A percentile compares a stretch with the other conserved stretches of the same genome.
Conservation (phyloP, 2,329 filamentous ascomycete genomes). For the Ophiostoma angusticollis region DNA sequence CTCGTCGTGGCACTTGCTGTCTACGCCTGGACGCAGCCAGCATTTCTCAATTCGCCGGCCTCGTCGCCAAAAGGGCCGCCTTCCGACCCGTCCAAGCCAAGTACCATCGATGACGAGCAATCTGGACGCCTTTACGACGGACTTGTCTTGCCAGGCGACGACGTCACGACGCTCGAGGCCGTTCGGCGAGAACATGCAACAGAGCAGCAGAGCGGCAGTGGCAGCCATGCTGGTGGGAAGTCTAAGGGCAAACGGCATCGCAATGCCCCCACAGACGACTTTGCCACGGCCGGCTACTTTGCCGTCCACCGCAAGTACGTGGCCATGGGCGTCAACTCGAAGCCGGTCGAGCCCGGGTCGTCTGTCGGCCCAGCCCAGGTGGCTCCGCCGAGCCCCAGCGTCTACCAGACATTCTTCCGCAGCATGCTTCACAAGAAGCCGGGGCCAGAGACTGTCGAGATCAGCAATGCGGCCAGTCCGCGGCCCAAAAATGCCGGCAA, state of each 20-base stretch:
- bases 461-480: constrained; percentile 34
- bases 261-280: constrained; percentile 52
- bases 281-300: constrained; percentile 74
- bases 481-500: constrained; percentile 60
- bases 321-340: constrained; percentile 81
- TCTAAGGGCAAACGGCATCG: constrained; percentile 44
- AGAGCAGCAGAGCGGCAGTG: constrained; percentile 32
- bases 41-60: constrained; percentile 35
- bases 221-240: background rate
- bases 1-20: constrained; percentile 41
- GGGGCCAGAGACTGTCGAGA: constrained; percentile 30
- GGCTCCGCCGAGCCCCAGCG: constrained; percentile 72
- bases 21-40: constrained; percentile 56
- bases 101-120: too few species aligned
- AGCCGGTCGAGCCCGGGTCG: constrained; percentile 66
- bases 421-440: constrained; percentile 81
- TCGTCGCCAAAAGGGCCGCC: background rate
- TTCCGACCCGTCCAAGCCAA: constrained; percentile 3
- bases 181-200: constrained; percentile 5
- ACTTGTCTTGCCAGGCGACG: constrained; percentile 48
- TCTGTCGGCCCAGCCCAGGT: constrained; percentile 65
- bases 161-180: constrained; percentile 47
- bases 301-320: constrained; percentile 91
- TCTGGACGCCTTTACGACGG: too few species aligned
- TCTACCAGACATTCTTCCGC: constrained; percentile 96